Evolutionary conservation across 1,139 yeast species (phyloP).

Genomic region (Eremothecium gossypii): DNA sequence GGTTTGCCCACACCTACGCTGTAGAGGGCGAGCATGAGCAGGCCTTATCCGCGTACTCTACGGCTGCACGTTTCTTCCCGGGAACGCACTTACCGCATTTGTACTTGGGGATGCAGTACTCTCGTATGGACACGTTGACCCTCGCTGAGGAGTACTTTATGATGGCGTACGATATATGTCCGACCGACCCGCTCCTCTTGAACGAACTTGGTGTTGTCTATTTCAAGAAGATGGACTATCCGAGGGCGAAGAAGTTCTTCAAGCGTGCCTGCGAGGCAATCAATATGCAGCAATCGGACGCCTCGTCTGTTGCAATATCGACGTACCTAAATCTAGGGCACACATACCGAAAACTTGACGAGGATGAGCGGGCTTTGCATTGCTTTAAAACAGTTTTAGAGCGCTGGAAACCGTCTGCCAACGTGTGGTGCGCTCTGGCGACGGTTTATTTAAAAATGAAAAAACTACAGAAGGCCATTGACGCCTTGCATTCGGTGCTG

Average conservation of each 20-base stretch:
- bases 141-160: constrained; percentile 80
- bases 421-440: constrained; percentile 76
- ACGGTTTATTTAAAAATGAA: constrained; percentile 68
- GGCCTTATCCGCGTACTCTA: constrained; percentile 93
- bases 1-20: constrained; percentile 96
- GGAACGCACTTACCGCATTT: constrained; percentile 89
- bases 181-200: constrained; percentile 73
- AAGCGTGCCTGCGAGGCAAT: constrained; percentile 68
- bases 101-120: constrained; percentile 92
- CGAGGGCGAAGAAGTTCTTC: constrained; percentile 62
- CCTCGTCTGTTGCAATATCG: constrained; percentile 73
- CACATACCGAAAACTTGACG: constrained; percentile 65
- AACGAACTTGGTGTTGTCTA: constrained; percentile 89
- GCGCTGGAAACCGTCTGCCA: constrained; percentile 63
- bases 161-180: constrained; percentile 69
- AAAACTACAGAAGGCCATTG: constrained; percentile 57
- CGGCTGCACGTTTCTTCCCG: constrained; percentile 88
- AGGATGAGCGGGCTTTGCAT: constrained; percentile 55
- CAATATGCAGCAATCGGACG: constrained; percentile 60
- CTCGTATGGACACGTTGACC: constrained; percentile 73
- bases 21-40: constrained; percentile 98
- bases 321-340: constrained; percentile 69
- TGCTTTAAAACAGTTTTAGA: constrained; percentile 72
- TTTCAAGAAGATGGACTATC: constrained; percentile 65
- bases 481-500: constrained; percentile 69